Conservation (phyloP, 2,329 filamentous ascomycete genomes). For the Xenoacremonium recifei region DNA sequence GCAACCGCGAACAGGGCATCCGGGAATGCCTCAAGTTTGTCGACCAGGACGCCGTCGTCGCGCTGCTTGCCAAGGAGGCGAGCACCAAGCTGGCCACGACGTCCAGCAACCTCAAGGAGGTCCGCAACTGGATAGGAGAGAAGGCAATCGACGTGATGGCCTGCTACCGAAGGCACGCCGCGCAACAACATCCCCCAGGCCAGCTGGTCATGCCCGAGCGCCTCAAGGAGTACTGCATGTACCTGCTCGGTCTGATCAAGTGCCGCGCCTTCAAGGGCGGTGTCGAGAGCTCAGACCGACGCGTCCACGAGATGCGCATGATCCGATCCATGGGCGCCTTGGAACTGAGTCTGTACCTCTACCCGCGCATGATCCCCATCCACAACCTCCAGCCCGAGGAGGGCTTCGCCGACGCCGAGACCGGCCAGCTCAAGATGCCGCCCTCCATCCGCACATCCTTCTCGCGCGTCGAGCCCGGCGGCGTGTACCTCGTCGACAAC, state of each 20-base stretch:
- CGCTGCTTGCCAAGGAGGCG: slow-evolving; percentile 89
- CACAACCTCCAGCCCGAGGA: slow-evolving; percentile 87
- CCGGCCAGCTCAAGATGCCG: slow-evolving; percentile 84
- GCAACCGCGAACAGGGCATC: slow-evolving; percentile 50
- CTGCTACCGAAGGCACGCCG: slow-evolving; percentile 89
- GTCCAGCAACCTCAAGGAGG: slow-evolving; percentile 78
- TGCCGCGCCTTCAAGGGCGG: slow-evolving; percentile 91
- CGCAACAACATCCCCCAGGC: slow-evolving; percentile 79
- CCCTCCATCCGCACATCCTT: slow-evolving; percentile 79
- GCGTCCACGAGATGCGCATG: slow-evolving; percentile 89
- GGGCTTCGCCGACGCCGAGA: slow-evolving; percentile 84
- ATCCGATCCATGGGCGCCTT: slow-evolving; percentile 82
- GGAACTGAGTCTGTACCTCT: slow-evolving; percentile 89
- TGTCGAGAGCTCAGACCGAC: slow-evolving; percentile 83
- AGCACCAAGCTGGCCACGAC: slow-evolving; percentile 73
- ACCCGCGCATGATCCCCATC: slow-evolving; percentile 87
- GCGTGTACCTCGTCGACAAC: slow-evolving; percentile 93
- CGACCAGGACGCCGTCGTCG: slow-evolving; percentile 90
- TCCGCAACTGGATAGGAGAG: slow-evolving; percentile 79
- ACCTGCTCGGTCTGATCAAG: slow-evolving; percentile 86
- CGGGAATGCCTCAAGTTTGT: slow-evolving; percentile 88
- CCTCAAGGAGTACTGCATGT: slow-evolving; percentile 96
- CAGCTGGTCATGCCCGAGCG: slow-evolving; percentile 95
- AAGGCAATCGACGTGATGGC: slow-evolving; percentile 91
- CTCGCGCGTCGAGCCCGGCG: slow-evolving; percentile 84